Percentiles rank a stretch among this genome's conserved stretches.
Evolutionary conservation across 345 rosid genomes (phyloP).

Genomic region (Aquilaria yunnanensis): DNA sequence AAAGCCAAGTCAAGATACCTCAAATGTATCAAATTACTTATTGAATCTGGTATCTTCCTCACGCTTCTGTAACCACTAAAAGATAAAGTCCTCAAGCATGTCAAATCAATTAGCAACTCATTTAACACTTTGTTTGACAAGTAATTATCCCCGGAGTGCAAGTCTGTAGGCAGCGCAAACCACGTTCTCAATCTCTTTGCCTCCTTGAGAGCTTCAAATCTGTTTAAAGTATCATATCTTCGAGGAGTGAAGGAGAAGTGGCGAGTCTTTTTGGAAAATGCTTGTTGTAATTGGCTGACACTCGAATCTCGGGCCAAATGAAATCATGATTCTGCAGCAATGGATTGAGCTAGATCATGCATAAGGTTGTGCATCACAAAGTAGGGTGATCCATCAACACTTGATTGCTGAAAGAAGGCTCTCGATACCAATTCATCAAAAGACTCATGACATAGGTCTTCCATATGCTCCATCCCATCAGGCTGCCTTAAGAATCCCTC

Average conservation of each 20-base stretch:
- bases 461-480: neutral
- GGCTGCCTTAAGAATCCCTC: slow-evolving; percentile 12
- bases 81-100: slow-evolving; percentile 32
- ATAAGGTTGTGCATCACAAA: slow-evolving; percentile 38
- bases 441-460: slow-evolving; percentile 6
- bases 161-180: slow-evolving; percentile 25
- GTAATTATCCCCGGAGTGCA: neutral
- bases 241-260: slow-evolving; percentile 4
- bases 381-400: slow-evolving; percentile 10
- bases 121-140: slow-evolving; percentile 3
- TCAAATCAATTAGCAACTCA: slow-evolving; percentile 13
- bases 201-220: slow-evolving; percentile 25
- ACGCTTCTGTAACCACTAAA: slow-evolving; percentile 20
- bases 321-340: slow-evolving; percentile 19
- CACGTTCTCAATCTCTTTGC: slow-evolving; percentile 29
- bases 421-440: neutral
- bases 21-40: slow-evolving; percentile 25
- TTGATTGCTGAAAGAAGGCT: neutral
- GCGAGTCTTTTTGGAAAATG: neutral
- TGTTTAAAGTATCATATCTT: neutral
- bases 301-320: neutral
- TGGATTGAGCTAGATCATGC: slow-evolving; percentile 33
- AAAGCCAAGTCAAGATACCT: slow-evolving; percentile 29
- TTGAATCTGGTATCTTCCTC: slow-evolving; percentile 17
- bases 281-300: neutral